Evolutionary conservation across 257 asterid genomes (phyloP).

Genomic region (Nicotiana tomentosiformis): DNA sequence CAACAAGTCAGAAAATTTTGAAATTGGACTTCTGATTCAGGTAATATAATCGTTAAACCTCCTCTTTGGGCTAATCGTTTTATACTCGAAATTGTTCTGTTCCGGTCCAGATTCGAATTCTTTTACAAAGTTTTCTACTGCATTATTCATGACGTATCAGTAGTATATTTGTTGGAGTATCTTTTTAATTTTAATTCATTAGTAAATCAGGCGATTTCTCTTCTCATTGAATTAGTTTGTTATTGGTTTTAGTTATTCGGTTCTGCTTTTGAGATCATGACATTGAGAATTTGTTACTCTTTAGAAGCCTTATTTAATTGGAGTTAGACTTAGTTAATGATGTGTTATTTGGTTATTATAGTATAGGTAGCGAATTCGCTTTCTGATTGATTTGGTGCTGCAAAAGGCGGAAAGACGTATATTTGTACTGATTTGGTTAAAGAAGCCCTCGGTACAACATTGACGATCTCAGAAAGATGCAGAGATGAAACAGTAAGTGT

Average conservation of each 20-base stretch:
- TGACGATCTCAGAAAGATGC: background rate
- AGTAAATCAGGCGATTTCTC: background rate
- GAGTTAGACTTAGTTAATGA: background rate
- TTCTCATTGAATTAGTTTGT: background rate
- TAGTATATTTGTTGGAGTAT: background rate
- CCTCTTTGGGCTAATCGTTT: background rate
- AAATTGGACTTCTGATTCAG: background rate
- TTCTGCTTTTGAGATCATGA: background rate
- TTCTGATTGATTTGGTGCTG: background rate
- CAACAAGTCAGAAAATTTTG: background rate
- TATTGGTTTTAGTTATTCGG: background rate
- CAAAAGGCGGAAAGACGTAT: background rate
- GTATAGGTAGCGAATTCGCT: background rate
- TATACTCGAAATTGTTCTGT: constrained; percentile 14
- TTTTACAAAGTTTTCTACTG: constrained; percentile 12
- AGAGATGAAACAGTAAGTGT: background rate
- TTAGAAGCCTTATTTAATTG: background rate
- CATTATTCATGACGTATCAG: background rate
- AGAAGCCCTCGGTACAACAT: background rate
- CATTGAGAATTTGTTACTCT: background rate
- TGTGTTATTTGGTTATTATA: background rate
- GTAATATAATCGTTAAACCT: constrained; percentile 9
- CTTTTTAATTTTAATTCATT: background rate
- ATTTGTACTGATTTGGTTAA: background rate
- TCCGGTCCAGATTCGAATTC: constrained; percentile 37